Percentiles rank a stretch among this genome's conserved stretches.
These are phyloP conservation scores for Chlamydomonas urium DNA, from an alignment of 139 green algal genomes.

Conservation along the genomic window DNA sequence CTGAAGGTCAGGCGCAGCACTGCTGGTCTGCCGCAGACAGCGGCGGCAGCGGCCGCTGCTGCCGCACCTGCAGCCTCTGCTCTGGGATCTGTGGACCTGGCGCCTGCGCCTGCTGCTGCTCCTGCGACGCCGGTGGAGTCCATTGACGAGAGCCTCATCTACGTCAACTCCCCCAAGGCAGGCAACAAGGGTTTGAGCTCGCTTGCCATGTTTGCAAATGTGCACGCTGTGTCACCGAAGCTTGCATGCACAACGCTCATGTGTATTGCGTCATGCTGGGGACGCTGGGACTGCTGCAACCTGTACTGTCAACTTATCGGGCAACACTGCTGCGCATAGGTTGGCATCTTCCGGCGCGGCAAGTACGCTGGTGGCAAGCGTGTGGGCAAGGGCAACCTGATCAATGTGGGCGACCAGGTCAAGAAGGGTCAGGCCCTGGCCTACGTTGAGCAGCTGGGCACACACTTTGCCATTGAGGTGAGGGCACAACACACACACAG, in stretches of 20 bases:
- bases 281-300: too few species aligned
- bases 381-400: constrained; percentile 73
- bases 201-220: too few species aligned
- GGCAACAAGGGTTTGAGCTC: too few species aligned
- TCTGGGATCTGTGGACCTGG: constrained; percentile 8
- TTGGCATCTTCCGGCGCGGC: constrained; percentile 77
- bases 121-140: constrained; percentile 39
- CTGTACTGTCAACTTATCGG: too few species aligned
- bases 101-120: constrained; percentile 1
- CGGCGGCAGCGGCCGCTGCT: constrained; percentile 4
- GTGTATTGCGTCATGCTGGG: too few species aligned
- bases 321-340: too few species aligned
- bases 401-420: constrained; percentile 67
- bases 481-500: neutral
- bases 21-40: neutral
- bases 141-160: constrained; percentile 70
- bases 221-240: too few species aligned
- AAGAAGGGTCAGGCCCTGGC: constrained; percentile 83
- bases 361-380: constrained; percentile 83
- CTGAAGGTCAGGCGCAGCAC: constrained; percentile 67
- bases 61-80: constrained; percentile 17
- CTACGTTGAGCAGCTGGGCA: constrained; percentile 95
- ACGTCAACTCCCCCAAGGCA: constrained; percentile 69
- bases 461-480: constrained; percentile 78
- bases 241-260: too few species aligned